phyloP scores from a whole-genome alignment of 148 eudicot species.

The Agrostemma githago region DNA sequence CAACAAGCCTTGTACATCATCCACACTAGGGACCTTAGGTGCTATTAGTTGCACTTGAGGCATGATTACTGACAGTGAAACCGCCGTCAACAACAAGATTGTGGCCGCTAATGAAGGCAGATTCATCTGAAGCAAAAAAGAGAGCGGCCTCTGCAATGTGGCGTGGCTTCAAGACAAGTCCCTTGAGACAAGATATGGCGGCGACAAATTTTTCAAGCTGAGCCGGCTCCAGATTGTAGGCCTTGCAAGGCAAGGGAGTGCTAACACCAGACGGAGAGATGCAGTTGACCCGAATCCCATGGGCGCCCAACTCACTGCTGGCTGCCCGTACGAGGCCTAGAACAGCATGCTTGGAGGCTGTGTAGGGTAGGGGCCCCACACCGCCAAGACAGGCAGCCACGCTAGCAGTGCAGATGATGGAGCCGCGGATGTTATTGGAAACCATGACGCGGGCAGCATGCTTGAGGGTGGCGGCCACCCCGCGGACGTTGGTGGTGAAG shows the following conservation, averaged over 20 bases:
- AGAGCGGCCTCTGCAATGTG: constrained; percentile 77
- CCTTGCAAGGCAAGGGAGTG: constrained; percentile 54
- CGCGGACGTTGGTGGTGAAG: constrained; percentile 54
- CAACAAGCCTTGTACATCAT: too few relatives aligned
- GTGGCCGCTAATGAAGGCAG: constrained; percentile 69
- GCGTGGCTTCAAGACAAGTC: constrained; percentile 49
- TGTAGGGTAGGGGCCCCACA: constrained; percentile 51
- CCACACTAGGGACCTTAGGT: neutral
- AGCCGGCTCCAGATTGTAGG: constrained; percentile 40
- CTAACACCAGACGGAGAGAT: constrained; percentile 77
- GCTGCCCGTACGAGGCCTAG: constrained; percentile 62
- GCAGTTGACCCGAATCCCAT: constrained; percentile 72
- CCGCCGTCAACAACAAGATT: constrained; percentile 79
- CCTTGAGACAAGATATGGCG: constrained; percentile 47
- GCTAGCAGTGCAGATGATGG: constrained; percentile 64
- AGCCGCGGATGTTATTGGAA: constrained; percentile 38
- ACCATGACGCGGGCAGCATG: constrained; percentile 65
- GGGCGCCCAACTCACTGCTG: constrained; percentile 58
- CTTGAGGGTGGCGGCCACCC: constrained; percentile 54
- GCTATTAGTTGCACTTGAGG: neutral
- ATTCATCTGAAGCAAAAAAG: constrained; percentile 78
- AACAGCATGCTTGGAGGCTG: constrained; percentile 62
- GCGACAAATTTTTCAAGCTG: constrained; percentile 34
- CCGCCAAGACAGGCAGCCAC: constrained; percentile 53
- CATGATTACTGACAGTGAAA: constrained; percentile 47